phyloP scores from a whole-genome alignment of 768 basidiomycete genomes.

The Asterophora parasitica region DNA sequence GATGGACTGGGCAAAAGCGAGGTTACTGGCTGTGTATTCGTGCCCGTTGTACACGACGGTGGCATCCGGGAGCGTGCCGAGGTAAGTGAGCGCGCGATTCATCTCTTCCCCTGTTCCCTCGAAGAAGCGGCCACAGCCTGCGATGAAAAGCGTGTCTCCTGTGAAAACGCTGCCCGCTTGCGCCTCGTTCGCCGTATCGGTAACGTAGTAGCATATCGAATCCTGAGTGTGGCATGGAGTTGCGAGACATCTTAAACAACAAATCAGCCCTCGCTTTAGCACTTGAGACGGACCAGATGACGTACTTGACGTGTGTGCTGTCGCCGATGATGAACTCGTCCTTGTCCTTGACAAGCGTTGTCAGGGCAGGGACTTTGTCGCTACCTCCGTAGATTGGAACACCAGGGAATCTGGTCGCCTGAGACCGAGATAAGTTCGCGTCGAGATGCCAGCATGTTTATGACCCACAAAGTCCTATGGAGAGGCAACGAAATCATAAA shows the following conservation, averaged over 20 bases:
- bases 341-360: constrained; percentile 73
- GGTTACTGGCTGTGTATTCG: constrained; percentile 79
- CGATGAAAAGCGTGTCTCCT: constrained; percentile 88
- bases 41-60: constrained; percentile 88
- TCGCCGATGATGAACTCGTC: constrained; percentile 75
- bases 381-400: constrained; percentile 81
- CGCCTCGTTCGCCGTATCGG: constrained; percentile 38
- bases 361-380: constrained; percentile 57
- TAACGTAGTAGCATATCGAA: constrained; percentile 88
- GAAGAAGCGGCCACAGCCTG: constrained; percentile 92
- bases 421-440: constrained; percentile 8
- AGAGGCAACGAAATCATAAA: not conserved
- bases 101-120: constrained; percentile 81
- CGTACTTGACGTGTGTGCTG: constrained; percentile 53
- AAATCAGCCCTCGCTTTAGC: constrained; percentile 5
- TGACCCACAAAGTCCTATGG: constrained; percentile 48
- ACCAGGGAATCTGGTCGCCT: constrained; percentile 41
- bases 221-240: constrained; percentile 96
- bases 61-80: constrained; percentile 70
- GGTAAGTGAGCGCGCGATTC: constrained; percentile 66
- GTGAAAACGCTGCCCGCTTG: constrained; percentile 85
- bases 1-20: constrained; percentile 65
- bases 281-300: not conserved
- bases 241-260: constrained; percentile 58
- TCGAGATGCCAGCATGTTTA: not conserved